These are phyloP conservation scores for Colletotrichum sp. DNA, from an alignment of 2,329 filamentous ascomycete species.

Conservation along the genomic window DNA sequence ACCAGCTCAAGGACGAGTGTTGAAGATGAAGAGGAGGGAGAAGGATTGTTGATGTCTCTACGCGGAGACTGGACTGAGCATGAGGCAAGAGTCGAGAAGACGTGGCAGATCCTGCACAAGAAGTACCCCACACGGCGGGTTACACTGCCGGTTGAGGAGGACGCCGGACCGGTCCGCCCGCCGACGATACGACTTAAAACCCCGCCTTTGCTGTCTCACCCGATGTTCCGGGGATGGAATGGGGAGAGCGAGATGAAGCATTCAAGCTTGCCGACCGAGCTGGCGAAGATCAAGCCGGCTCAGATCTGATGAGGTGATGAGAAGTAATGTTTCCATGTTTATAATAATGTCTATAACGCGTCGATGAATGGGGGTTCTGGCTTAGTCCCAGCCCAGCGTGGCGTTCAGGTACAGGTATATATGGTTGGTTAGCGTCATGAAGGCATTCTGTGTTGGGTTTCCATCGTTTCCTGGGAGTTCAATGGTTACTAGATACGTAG, in stretches of 20 bases:
- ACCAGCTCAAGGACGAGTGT: background rate
- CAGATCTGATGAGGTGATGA: background rate
- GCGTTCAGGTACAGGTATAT: background rate
- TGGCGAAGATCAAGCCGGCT: constrained; percentile 2
- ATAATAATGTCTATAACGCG: constrained; percentile 8
- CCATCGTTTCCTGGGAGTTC: background rate
- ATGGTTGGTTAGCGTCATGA: background rate
- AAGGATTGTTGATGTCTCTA: background rate
- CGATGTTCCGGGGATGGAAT: constrained; percentile 17
- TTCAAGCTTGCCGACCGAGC: constrained; percentile 10
- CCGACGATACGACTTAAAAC: constrained; percentile 16
- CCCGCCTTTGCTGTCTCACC: constrained; percentile 16
- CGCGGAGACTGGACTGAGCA: constrained; percentile 13
- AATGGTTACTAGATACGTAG: background rate
- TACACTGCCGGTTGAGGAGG: constrained; percentile 4
- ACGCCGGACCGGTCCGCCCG: background rate
- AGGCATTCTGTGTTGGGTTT: background rate
- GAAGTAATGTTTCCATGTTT: background rate
- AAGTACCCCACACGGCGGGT: constrained; percentile 16
- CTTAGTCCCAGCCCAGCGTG: background rate
- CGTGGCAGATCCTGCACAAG: constrained; percentile 16
- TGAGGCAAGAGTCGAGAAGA: constrained; percentile 13
- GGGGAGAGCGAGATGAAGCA: background rate
- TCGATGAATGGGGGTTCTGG: background rate
- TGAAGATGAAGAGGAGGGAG: constrained; percentile 2